Evolutionary conservation across 805 yeast species (phyloP).

Genomic region (Kuraishia ogatae): DNA sequence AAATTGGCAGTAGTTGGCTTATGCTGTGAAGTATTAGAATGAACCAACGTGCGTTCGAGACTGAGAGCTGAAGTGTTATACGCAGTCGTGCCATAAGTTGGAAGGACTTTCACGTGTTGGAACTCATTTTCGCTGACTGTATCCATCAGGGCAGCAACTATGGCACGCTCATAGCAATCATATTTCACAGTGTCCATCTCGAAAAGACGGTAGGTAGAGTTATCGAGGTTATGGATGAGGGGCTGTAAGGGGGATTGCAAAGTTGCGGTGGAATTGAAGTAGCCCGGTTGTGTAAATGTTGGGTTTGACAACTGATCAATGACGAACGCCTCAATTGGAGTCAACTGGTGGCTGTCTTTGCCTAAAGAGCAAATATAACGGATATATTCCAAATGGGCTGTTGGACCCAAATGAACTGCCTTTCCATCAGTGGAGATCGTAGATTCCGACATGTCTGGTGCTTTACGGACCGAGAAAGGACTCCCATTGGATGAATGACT

Average conservation of each 20-base stretch:
- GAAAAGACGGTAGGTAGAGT: slow-evolving; percentile 56
- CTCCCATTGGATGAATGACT: background rate
- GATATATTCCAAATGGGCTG: slow-evolving; percentile 21
- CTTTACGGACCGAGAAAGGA: background rate
- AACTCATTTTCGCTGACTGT: slow-evolving; percentile 15
- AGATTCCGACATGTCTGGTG: background rate
- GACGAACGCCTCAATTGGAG: slow-evolving; percentile 19
- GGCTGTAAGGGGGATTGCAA: slow-evolving; percentile 65
- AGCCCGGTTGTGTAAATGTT: slow-evolving; percentile 4
- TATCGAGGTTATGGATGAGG: slow-evolving; percentile 43
- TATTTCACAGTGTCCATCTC: slow-evolving; percentile 69
- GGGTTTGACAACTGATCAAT: slow-evolving; percentile 12
- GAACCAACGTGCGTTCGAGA: background rate
- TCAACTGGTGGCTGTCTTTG: slow-evolving; percentile 15
- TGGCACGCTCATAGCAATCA: slow-evolving; percentile 56
- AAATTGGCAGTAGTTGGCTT: background rate
- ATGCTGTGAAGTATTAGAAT: background rate
- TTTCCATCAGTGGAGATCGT: slow-evolving; percentile 10
- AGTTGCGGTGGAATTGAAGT: slow-evolving; percentile 9
- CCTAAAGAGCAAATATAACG: slow-evolving; percentile 13
- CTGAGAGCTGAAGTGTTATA: slow-evolving; percentile 14
- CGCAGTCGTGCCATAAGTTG: slow-evolving; percentile 4
- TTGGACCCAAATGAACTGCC: slow-evolving; percentile 16
- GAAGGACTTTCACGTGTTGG: slow-evolving; percentile 13
- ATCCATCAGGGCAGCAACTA: slow-evolving; percentile 40